These are phyloP conservation scores for Calonectria honghensis DNA, from an alignment of 2,329 filamentous ascomycete genomes.

Conservation along the genomic window DNA sequence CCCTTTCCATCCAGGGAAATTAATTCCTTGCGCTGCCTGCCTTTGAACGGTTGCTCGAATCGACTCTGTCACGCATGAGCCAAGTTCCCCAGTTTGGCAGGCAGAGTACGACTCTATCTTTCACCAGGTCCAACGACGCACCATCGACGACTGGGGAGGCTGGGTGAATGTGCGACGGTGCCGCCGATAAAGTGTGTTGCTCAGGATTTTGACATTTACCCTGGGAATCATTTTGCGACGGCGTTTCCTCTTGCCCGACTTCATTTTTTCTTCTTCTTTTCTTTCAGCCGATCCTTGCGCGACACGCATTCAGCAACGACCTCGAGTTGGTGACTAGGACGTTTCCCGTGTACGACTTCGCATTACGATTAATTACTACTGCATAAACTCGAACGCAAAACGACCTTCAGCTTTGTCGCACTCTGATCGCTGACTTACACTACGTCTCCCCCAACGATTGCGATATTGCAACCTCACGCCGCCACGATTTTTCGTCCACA, in stretches of 20 bases:
- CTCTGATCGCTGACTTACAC: constrained; percentile 46
- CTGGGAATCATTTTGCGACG: constrained; percentile 44
- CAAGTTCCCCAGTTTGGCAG: constrained; percentile 43
- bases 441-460: constrained; percentile 28
- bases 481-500: constrained; percentile 35
- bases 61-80: constrained; percentile 38
- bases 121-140: constrained; percentile 37
- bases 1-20: constrained; percentile 29
- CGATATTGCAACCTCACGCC: constrained; percentile 38
- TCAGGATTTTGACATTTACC: constrained; percentile 46
- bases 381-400: constrained; percentile 36
- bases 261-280: constrained; percentile 29
- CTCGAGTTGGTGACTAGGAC: constrained; percentile 23
- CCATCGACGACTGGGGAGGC: constrained; percentile 47
- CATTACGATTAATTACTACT: constrained; percentile 44
- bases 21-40: constrained; percentile 35
- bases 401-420: constrained; percentile 23
- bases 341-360: constrained; percentile 41
- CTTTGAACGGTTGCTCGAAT: constrained; percentile 26
- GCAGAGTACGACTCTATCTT: constrained; percentile 37
- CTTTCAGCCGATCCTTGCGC: constrained; percentile 23
- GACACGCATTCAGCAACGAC: constrained; percentile 7
- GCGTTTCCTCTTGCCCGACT: constrained; percentile 41
- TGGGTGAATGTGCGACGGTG: constrained; percentile 48
- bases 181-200: constrained; percentile 37